These are phyloP conservation scores for Zalaria obscura DNA, from an alignment of 2,329 filamentous ascomycete genomes.

Conservation along the genomic window DNA sequence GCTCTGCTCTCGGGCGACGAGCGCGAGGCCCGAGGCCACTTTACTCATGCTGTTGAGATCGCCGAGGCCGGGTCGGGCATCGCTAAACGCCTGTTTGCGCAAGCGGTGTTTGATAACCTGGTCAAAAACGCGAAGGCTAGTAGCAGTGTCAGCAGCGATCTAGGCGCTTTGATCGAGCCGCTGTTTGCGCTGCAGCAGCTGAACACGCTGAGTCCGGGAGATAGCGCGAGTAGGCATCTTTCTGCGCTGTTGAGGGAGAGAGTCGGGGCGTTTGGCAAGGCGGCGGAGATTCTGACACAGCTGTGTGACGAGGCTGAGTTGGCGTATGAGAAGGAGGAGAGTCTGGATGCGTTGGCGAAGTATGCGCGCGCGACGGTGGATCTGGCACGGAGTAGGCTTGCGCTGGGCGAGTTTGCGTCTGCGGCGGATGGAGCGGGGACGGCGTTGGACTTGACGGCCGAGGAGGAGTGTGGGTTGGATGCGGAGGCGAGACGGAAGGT, in stretches of 20 bases:
- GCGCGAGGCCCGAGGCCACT: slow-evolving; percentile 68
- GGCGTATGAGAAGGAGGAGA: slow-evolving; percentile 76
- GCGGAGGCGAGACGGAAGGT: slow-evolving; percentile 53
- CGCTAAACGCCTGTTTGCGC: slow-evolving; percentile 64
- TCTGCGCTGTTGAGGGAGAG: slow-evolving; percentile 71
- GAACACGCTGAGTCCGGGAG: slow-evolving; percentile 52
- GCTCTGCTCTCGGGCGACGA: slow-evolving; percentile 61
- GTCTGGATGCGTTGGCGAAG: slow-evolving; percentile 52
- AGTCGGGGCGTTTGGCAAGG: slow-evolving; percentile 50
- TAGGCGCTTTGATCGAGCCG: slow-evolving; percentile 60
- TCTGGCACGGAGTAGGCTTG: slow-evolving; percentile 69
- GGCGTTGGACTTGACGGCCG: slow-evolving; percentile 63
- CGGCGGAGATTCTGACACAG: slow-evolving; percentile 48
- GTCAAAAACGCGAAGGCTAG: slow-evolving; percentile 30
- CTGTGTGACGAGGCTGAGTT: slow-evolving; percentile 60
- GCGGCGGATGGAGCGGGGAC: slow-evolving; percentile 71
- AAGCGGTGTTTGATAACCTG: slow-evolving; percentile 72
- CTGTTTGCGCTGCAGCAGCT: slow-evolving; percentile 81
- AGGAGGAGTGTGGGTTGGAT: slow-evolving; percentile 54
- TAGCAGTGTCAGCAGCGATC: slow-evolving; percentile 34
- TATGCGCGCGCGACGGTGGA: slow-evolving; percentile 81
- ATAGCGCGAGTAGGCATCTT: slow-evolving; percentile 63
- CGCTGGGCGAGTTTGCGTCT: slow-evolving; percentile 46
- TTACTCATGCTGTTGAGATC: slow-evolving; percentile 90
- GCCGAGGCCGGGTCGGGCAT: slow-evolving; percentile 61